Evolutionary conservation across 352 stramenopile genomes (phyloP), one percentile per base, ranked within the genome.

Genomic region (Globisporangium irregulare): DNA sequence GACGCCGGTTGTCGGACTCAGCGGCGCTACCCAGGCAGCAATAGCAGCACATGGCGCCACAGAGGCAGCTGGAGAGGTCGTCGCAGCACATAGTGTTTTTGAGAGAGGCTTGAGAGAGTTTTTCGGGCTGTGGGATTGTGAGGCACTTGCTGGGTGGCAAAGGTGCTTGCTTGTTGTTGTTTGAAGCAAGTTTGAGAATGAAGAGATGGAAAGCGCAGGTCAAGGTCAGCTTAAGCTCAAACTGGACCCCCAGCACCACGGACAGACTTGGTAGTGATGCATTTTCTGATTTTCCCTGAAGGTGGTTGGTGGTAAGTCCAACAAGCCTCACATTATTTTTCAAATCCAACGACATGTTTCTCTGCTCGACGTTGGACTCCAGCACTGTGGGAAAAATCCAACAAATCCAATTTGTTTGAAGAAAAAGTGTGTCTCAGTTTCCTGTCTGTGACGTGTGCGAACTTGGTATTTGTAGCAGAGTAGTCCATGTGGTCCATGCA

Each of bases 61-160:
- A 81, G 15, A 82, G 71, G 54, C 70, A 81, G 62, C 68, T 73
- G 2, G 59, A 50, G 32, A 81, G 69, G 25, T 77, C 75, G 62
- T 82, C 75, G 59, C 61, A 73, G 54, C 67, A 72, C 67, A 72
- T 69, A 38, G 1, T 43, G 25, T 5, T 46, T 4, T 32, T 32
- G 29, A 32, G 29, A 32, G 29, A 32, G 29, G 29, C 29, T 7
- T 32, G 4, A 43, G 32, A n/a, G 8, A 15, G 55, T 7, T 61
- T 29, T 34, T 55, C 14, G 62, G 55, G 61, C 29, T 53, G 50
- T 12, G 15, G n/a, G 29, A 38, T 34, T 27, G n/a, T 10, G 15
- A 43, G 25, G 54, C 20, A 27, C 54, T 38, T n/a, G 36, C 54
- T 10, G 18, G 1, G 7, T 32, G 25, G n/a, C 4, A 9, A 46